Evolutionary conservation across 2,329 filamentous ascomycete species (phyloP), one percentile per base, ranked within the genome.

Genomic region (Aspergillus vadensis): DNA sequence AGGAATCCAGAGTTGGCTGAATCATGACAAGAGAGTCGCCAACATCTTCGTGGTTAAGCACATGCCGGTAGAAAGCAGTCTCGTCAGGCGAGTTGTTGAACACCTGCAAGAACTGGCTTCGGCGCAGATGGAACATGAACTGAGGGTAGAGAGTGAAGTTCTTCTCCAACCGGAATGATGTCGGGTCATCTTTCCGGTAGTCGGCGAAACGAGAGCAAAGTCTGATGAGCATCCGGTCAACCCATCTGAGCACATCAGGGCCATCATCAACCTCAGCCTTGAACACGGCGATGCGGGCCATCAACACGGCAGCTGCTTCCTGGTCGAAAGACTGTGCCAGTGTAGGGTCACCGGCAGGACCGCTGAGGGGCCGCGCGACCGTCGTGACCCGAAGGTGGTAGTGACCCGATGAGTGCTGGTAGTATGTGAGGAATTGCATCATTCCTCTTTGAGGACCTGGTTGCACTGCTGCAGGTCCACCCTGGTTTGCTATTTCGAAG

Each of bases 1-100:
- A 99, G 36, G 92, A 96, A 76, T 99, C 95, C 53, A 99, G 83
- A 0, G 95, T 99, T 8, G 95, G 95, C 76, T 99, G 95, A 66
- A 99, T 98, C 95, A 99, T 99, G 76, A 99, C 88, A 50, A 99
- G 85, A 10, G 93, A 97, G 79, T 98, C 97, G 80, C 91, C 90
- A 63, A 96, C 92, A 77, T 98, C 95, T 77, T 99, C 95, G 71
- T 98, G 93, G 75, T 98, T 96, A 65, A 99, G 84, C 3, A 99
- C 92, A 74, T 99, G 95, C 63, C 95, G 87, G 76, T 98, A 97
- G 79, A 99, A 99, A n/a, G 95, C 95, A 23, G 95, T 99, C 79
- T 99, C 95, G 70, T 99, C 95, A 7, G 95, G 95, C 0, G 94
- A 98, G 78, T 98, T 99, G 83, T 99, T 99, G 86, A 99, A 99